Percentiles rank a stretch among this genome's conserved stretches.
These are phyloP conservation scores for Kwoniella dejecticola DNA, from an alignment of 768 basidiomycete genomes.

Conservation along the genomic window DNA sequence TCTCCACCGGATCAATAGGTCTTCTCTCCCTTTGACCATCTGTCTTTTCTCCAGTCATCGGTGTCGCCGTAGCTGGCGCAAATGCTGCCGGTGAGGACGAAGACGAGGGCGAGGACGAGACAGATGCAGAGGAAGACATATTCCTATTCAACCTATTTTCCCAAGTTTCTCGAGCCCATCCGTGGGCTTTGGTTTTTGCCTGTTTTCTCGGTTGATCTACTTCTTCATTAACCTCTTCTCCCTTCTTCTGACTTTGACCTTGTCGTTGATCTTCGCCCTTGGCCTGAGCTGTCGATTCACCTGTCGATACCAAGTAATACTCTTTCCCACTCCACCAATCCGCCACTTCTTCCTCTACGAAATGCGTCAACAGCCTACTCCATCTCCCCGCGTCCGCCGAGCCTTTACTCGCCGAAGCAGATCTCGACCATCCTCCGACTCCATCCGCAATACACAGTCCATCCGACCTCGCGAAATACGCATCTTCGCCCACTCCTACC, in stretches of 20 bases:
- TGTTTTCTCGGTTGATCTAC: no score
- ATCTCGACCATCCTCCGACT: constrained; percentile 82
- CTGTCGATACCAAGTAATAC: constrained; percentile 25
- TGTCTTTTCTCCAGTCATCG: not conserved
- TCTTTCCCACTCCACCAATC: constrained; percentile 45
- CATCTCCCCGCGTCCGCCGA: constrained; percentile 60
- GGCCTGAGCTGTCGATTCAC: not conserved
- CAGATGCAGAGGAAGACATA: not conserved
- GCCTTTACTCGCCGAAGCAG: constrained; percentile 25
- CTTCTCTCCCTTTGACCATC: constrained; percentile 23
- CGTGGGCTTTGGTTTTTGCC: constrained; percentile 53
- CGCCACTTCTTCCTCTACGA: constrained; percentile 56
- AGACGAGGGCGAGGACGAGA: no score
- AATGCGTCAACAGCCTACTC: constrained; percentile 79
- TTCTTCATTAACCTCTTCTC: no score
- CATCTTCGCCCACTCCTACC: constrained; percentile 79
- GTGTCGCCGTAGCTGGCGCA: not conserved
- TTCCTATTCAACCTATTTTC: constrained; percentile 3
- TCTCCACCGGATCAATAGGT: constrained; percentile 57
- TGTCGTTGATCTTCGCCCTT: not conserved
- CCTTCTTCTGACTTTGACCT: not conserved
- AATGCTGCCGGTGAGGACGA: not conserved
- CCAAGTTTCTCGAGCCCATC: constrained; percentile 48
- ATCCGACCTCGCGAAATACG: constrained; percentile 67
- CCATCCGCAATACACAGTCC: constrained; percentile 95